Percentiles rank a stretch among this genome's conserved stretches.
Conservation (phyloP, 139 green algal species). For the Eudorina sp. region DNA sequence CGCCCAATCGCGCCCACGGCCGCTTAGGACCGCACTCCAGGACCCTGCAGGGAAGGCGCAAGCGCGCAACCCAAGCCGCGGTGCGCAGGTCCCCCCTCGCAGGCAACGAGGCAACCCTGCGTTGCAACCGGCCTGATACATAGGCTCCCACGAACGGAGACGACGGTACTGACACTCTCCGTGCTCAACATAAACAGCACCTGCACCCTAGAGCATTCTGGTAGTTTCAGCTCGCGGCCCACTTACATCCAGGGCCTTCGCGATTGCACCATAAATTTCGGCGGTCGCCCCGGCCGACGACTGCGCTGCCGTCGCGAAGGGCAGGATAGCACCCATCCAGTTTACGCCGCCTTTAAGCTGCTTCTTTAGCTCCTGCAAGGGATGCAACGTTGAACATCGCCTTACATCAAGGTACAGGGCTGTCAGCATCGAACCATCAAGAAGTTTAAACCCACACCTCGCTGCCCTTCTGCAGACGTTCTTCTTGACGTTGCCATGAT, state of each 20-base stretch:
- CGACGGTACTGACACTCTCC: too few relatives aligned
- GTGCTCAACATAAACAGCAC: too few relatives aligned
- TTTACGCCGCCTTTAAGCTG: background rate
- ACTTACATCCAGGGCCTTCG: constrained; percentile 70
- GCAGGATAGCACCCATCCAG: constrained; percentile 46
- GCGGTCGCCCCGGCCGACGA: constrained; percentile 26
- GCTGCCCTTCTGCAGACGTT: background rate
- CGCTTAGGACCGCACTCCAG: too few relatives aligned
- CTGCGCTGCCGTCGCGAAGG: constrained; percentile 9
- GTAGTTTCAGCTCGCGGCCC: too few relatives aligned
- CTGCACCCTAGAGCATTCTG: too few relatives aligned
- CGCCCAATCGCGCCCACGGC: too few relatives aligned
- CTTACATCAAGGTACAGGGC: background rate
- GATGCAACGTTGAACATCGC: background rate
- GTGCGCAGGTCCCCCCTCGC: too few relatives aligned
- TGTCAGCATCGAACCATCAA: background rate
- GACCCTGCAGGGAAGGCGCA: too few relatives aligned
- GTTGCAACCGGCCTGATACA: too few relatives aligned
- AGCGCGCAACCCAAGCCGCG: too few relatives aligned
- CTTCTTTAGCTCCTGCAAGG: background rate
- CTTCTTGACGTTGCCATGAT: constrained; percentile 9
- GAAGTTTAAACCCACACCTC: background rate
- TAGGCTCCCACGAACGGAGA: too few relatives aligned
- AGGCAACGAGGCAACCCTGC: too few relatives aligned
- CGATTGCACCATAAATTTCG: constrained; percentile 64